A percentile compares a stretch with the other conserved stretches of the same genome.
Evolutionary conservation across 768 basidiomycete genomes (phyloP).

Genomic region (Psilocybe sp.): DNA sequence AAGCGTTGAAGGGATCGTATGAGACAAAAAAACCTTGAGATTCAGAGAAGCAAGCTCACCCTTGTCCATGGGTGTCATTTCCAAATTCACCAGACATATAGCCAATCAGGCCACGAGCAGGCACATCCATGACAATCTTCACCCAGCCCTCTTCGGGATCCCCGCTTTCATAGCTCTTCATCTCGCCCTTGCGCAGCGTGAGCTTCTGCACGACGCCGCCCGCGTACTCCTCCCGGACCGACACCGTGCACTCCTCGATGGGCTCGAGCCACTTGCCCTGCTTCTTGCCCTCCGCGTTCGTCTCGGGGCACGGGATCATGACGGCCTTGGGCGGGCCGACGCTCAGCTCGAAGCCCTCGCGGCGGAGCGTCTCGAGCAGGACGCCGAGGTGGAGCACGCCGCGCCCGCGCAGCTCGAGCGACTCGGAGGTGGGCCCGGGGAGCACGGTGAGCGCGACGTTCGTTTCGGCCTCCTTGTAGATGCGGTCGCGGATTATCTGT

Average conservation of each 20-base stretch:
- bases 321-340: slow-evolving; percentile 51
- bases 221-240: slow-evolving; percentile 46
- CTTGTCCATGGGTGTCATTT: slow-evolving; percentile 49
- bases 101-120: slow-evolving; percentile 46
- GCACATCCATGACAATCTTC: slow-evolving; percentile 45
- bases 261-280: slow-evolving; percentile 41
- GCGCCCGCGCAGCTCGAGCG: slow-evolving; percentile 45
- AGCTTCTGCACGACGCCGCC: slow-evolving; percentile 47
- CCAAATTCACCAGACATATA: slow-evolving; percentile 53
- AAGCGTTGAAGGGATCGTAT: not conserved
- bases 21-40: not conserved
- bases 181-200: slow-evolving; percentile 48
- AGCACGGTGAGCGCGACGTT: slow-evolving; percentile 49
- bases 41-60: slow-evolving; percentile 22
- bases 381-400: slow-evolving; percentile 52
- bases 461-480: slow-evolving; percentile 49
- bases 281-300: slow-evolving; percentile 16
- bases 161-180: slow-evolving; percentile 43
- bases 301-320: slow-evolving; percentile 40
- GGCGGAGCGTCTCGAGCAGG: slow-evolving; percentile 44
- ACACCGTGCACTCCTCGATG: slow-evolving; percentile 42
- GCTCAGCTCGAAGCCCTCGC: slow-evolving; percentile 47
- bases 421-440: slow-evolving; percentile 47
- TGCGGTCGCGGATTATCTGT: slow-evolving; percentile 45
- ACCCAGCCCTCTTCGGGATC: slow-evolving; percentile 45